Percentiles rank a stretch among this genome's conserved stretches.
Evolutionary conservation across 108 stramenopile species (phyloP).

Genomic region (Chaetoceros muelleri): DNA sequence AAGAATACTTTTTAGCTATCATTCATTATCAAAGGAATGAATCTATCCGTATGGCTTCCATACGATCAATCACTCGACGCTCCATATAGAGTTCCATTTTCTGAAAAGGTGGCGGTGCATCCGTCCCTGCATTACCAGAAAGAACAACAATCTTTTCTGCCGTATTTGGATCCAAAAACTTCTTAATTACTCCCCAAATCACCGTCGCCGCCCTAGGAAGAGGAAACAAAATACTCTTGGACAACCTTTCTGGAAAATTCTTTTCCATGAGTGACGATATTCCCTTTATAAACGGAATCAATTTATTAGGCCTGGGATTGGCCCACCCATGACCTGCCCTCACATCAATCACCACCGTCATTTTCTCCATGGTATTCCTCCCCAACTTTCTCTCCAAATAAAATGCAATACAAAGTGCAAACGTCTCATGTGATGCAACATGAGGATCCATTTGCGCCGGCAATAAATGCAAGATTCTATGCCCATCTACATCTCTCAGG

Average conservation of each 20-base stretch:
- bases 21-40: too few relatives aligned
- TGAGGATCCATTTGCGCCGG: constrained; percentile 47
- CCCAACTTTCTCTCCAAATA: constrained; percentile 43
- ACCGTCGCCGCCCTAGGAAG: constrained; percentile 32
- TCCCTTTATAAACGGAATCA: constrained; percentile 39
- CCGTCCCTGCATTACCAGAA: constrained; percentile 28
- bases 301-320: constrained; percentile 32
- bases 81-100: constrained; percentile 26
- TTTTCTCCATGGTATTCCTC: constrained; percentile 29
- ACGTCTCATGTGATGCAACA: constrained; percentile 30
- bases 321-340: constrained; percentile 59
- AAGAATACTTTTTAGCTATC: too few relatives aligned
- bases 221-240: constrained; percentile 40
- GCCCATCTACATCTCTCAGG: constrained; percentile 15
- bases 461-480: constrained; percentile 34
- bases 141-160: constrained; percentile 23
- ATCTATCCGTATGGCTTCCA: constrained; percentile 4
- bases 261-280: constrained; percentile 21
- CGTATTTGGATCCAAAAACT: constrained; percentile 29
- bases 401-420: constrained; percentile 43
- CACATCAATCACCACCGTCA: constrained; percentile 46
- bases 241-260: constrained; percentile 36
- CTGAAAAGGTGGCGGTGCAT: constrained; percentile 29
- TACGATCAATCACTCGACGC: constrained; percentile 19
- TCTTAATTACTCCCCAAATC: constrained; percentile 43